Conservation (phyloP, 805 yeast species). For the Spathaspora boniae region DNA sequence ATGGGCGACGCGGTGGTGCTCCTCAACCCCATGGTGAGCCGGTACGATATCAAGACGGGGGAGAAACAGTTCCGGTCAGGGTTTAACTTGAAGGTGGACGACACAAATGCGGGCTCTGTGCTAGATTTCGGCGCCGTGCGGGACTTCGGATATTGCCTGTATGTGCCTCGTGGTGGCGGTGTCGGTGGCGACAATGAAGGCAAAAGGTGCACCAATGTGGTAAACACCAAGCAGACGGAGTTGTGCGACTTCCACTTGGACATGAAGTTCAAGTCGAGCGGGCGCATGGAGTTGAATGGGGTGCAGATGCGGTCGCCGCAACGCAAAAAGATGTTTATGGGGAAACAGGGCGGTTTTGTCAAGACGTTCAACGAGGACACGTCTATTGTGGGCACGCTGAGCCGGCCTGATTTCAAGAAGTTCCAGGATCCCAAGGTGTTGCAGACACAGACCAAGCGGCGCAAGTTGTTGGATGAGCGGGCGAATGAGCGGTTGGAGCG, state of each 20-base stretch:
- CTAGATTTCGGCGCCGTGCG: conserved; percentile 71
- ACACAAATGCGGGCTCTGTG: conserved; percentile 40
- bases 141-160: conserved; percentile 67
- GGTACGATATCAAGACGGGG: conserved; percentile 15
- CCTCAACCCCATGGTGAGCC: conserved; percentile 64
- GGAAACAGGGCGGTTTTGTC: conserved; percentile 17
- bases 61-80: conserved; percentile 12
- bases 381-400: conserved; percentile 17
- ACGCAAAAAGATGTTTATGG: conserved; percentile 12
- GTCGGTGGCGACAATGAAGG: too few relatives aligned
- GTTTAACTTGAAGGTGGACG: conserved; percentile 55
- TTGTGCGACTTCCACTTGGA: conserved; percentile 76
- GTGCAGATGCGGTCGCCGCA: conserved; percentile 54
- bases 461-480: conserved; percentile 24
- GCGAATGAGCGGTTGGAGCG: conserved; percentile 35
- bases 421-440: conserved; percentile 47
- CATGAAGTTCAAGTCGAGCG: conserved; percentile 44
- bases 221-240: conserved; percentile 50
- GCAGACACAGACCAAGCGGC: conserved; percentile 34
- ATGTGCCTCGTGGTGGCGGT: conserved; percentile 43
- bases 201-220: conserved; percentile 55
- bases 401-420: conserved; percentile 37
- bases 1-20: conserved; percentile 74
- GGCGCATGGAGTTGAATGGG: conserved; percentile 75
- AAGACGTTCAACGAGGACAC: conserved; percentile 11